Evolutionary conservation across 345 rosid genomes (phyloP).

Genomic region (Hypericum androsaemum): DNA sequence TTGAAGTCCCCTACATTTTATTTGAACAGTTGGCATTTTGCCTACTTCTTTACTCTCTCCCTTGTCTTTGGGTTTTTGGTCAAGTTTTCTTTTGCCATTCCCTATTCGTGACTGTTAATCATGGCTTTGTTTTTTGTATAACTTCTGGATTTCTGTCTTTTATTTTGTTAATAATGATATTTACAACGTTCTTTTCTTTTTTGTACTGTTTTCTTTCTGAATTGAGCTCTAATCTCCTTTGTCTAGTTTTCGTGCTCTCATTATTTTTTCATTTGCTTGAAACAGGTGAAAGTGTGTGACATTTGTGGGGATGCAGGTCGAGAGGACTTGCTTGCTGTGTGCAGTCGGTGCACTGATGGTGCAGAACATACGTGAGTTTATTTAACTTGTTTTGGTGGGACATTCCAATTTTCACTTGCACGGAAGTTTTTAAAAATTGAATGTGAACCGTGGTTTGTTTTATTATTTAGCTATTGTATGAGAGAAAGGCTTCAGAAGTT

Average conservation of each 20-base stretch:
- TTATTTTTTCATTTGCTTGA: conserved; percentile 7
- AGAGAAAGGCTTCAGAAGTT: conserved; percentile 66
- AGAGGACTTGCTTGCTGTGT: conserved; percentile 90
- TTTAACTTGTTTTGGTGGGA: conserved; percentile 6
- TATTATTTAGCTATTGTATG: conserved; percentile 84
- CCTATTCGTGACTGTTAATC: background rate
- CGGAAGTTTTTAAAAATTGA: too few species aligned
- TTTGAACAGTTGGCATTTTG: too few species aligned
- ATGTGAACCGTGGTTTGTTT: background rate
- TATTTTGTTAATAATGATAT: background rate
- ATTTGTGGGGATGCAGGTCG: conserved; percentile 99
- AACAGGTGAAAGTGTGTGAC: conserved; percentile 98
- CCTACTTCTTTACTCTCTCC: too few species aligned
- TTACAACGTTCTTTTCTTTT: background rate
- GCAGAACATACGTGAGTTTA: conserved; percentile 97
- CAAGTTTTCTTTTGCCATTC: too few species aligned
- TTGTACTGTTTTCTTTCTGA: background rate
- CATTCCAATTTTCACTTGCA: background rate
- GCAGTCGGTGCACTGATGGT: conserved; percentile 89
- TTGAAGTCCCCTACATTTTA: too few species aligned
- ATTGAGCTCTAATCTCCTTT: background rate
- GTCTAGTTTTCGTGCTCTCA: background rate
- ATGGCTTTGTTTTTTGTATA: background rate
- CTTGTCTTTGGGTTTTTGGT: too few species aligned
- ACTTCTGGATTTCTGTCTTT: background rate